Evolutionary conservation across 2,329 filamentous ascomycete species (phyloP).

Genomic region (Sporothrix phasma): DNA sequence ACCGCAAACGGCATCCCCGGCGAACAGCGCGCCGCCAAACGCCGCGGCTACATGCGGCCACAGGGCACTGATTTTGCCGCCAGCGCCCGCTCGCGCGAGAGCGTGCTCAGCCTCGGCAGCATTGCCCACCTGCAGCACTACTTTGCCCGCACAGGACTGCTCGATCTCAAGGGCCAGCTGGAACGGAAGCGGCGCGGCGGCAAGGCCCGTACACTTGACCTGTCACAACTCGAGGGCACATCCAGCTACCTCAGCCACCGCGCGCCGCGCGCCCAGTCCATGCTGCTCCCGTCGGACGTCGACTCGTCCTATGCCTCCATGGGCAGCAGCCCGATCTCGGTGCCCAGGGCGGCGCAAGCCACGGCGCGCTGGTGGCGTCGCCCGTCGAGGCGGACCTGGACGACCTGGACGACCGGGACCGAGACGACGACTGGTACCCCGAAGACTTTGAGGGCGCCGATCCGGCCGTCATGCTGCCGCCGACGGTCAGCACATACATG

Average conservation of each 20-base stretch:
- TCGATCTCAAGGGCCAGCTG: conserved; percentile 85
- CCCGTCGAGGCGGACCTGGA: conserved; percentile 35
- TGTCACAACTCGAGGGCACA: conserved; percentile 40
- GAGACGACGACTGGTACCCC: conserved; percentile 37
- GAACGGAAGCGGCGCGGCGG: conserved; percentile 52
- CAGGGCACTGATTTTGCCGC: conserved; percentile 82
- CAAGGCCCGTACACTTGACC: conserved; percentile 47
- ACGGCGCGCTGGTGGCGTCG: conserved; percentile 32
- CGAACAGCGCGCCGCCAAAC: conserved; percentile 32
- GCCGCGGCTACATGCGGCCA: conserved; percentile 79
- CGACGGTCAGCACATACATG: conserved; percentile 92
- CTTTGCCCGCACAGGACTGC: conserved; percentile 84
- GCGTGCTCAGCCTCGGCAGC: conserved; percentile 90
- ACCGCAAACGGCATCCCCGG: conserved; percentile 26
- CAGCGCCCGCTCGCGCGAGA: conserved; percentile 82
- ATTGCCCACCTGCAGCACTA: conserved; percentile 98
- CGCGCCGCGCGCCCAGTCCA: conserved; percentile 5
- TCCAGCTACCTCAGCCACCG: background rate
- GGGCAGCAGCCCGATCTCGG: conserved; percentile 46
- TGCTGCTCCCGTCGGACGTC: conserved; percentile 31
- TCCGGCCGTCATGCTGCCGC: conserved; percentile 76
- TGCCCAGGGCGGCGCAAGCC: conserved; percentile 29
- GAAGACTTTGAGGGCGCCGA: conserved; percentile 50
- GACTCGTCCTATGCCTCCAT: conserved; percentile 53
- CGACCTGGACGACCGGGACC: too few species aligned